Evolutionary conservation across 345 rosid genomes (phyloP).

Genomic region (Hibiscus mutabilis): DNA sequence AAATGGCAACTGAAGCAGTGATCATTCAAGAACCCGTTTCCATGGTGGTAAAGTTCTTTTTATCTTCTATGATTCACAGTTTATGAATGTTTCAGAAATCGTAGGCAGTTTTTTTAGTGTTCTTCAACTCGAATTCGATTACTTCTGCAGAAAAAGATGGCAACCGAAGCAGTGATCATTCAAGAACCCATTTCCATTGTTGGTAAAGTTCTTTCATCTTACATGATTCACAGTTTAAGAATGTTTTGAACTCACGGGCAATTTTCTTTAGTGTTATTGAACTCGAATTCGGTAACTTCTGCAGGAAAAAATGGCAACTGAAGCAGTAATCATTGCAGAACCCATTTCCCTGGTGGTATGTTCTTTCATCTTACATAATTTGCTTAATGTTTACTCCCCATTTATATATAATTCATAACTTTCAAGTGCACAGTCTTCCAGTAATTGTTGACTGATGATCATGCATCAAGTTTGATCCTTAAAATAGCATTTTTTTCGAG

Average conservation of each 20-base stretch:
- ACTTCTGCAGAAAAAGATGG: conserved; percentile 39
- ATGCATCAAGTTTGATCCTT: neutral
- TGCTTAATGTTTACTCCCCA: neutral
- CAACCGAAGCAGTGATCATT: conserved; percentile 39
- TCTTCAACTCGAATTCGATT: neutral
- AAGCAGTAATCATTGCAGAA: conserved; percentile 35
- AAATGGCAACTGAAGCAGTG: conserved; percentile 57
- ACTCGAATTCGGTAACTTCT: neutral
- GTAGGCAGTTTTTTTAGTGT: neutral
- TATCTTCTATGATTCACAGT: conserved; percentile 9
- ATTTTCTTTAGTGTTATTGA: neutral
- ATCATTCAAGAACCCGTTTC: conserved; percentile 27
- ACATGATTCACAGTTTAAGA: conserved; percentile 7
- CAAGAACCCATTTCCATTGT: conserved; percentile 26
- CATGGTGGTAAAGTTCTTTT: conserved; percentile 29
- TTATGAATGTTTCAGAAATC: conserved; percentile 7
- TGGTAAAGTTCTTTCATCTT: conserved; percentile 30
- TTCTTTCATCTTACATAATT: conserved; percentile 2
- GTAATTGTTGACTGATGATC: neutral
- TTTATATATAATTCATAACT: neutral
- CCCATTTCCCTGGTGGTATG: conserved; percentile 31
- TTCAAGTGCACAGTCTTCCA: neutral
- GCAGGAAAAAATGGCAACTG: conserved; percentile 55
- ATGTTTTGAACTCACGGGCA: neutral
- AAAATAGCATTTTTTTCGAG: neutral